Percentiles rank a stretch among this genome's conserved stretches.
Evolutionary conservation across 192 early-diverging fungal genomes (phyloP).

Genomic region (Backusella mclennaniae): DNA sequence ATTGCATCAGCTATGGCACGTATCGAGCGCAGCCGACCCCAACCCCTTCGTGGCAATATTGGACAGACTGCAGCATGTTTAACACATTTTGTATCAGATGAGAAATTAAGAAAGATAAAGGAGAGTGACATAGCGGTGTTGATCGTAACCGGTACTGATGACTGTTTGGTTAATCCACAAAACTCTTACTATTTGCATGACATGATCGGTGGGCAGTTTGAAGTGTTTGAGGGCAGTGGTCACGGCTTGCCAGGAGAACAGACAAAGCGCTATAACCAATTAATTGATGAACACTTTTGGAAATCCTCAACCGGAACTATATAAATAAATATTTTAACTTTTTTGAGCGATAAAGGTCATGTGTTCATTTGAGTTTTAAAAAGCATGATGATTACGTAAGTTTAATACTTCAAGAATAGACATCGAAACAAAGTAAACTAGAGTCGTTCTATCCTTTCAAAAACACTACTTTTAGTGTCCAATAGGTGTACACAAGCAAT

Average conservation of each 20-base stretch:
- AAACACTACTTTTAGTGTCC: background rate
- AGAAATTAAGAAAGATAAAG: conserved; percentile 21
- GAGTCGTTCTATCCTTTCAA: background rate
- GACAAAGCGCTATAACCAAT: conserved; percentile 30
- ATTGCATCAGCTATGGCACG: background rate
- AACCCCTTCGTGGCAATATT: conserved; percentile 34
- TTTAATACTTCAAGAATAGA: background rate
- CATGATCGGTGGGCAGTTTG: conserved; percentile 21
- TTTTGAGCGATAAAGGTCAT: background rate
- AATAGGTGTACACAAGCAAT: too few species aligned
- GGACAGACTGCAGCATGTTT: conserved; percentile 36
- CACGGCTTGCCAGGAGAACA: conserved; percentile 37
- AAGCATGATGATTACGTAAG: conserved; percentile 7
- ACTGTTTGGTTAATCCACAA: conserved; percentile 35
- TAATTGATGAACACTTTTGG: conserved; percentile 35
- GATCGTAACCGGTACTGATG: conserved; percentile 37
- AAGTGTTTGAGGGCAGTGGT: conserved; percentile 40
- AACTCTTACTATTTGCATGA: conserved; percentile 32
- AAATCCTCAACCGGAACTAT: background rate
- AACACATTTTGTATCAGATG: conserved; percentile 34
- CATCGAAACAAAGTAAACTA: background rate
- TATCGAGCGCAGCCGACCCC: background rate
- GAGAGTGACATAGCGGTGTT: conserved; percentile 22
- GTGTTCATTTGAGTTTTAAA: background rate
- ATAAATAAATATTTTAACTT: background rate